Conservation (phyloP, 2,329 filamentous ascomycete genomes). For the Bipolaris sorokiniana region DNA sequence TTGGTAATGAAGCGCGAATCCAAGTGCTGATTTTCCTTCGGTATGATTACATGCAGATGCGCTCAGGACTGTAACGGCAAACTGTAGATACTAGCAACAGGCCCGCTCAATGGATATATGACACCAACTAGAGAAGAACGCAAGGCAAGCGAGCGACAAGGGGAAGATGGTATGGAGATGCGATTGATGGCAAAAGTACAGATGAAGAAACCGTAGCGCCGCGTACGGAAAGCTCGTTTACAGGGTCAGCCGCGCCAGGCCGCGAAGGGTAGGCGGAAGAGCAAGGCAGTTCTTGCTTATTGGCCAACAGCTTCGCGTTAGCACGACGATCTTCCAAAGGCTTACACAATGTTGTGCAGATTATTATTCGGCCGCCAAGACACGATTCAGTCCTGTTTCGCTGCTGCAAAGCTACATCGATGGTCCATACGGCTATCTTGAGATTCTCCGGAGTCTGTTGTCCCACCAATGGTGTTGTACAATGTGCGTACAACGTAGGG, state of each 20-base stretch:
- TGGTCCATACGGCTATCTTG: neutral
- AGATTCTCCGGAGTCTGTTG: neutral
- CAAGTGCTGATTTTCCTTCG: conserved; percentile 21
- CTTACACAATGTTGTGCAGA: conserved; percentile 18
- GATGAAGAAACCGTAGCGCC: conserved; percentile 18
- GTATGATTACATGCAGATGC: conserved; percentile 22
- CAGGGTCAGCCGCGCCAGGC: conserved; percentile 17
- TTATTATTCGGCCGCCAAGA: neutral
- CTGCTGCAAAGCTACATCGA: neutral
- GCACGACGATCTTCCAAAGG: conserved; percentile 10
- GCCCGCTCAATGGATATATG: conserved; percentile 3
- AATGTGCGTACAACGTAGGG: neutral
- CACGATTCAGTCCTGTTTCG: neutral
- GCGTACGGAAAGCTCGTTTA: conserved; percentile 26
- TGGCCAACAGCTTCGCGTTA: conserved; percentile 13
- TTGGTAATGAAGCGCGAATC: conserved; percentile 9
- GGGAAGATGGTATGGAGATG: conserved; percentile 9
- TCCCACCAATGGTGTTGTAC: neutral
- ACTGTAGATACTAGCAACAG: conserved; percentile 5
- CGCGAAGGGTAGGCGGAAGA: conserved; percentile 18
- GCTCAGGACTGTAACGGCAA: conserved; percentile 11
- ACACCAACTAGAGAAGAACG: conserved; percentile 1
- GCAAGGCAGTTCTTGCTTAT: conserved; percentile 18
- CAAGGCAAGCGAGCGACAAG: conserved; percentile 9
- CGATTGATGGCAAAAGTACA: conserved; percentile 15